Evolutionary conservation across 306 rosid genomes (phyloP).

Genomic region (Aeschynomene evenia): DNA sequence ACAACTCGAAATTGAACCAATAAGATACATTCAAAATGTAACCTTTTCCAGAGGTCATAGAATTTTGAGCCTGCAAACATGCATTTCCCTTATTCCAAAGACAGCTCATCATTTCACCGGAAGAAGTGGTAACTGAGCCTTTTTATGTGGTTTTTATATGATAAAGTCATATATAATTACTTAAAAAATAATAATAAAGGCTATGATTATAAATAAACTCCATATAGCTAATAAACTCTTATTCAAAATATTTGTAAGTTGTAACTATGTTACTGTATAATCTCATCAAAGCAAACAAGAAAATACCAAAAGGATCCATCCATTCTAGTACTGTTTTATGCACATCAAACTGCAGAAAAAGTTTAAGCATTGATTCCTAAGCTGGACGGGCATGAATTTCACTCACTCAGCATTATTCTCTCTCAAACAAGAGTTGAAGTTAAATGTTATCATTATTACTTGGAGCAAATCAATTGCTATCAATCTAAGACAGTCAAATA

Average conservation of each 20-base stretch:
- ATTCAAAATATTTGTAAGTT: too few relatives aligned
- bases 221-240: neutral
- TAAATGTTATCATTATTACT: neutral
- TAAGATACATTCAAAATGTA: neutral
- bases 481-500: neutral
- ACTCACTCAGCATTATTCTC: neutral
- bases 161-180: neutral
- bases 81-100: neutral
- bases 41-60: neutral
- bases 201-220: too few relatives aligned
- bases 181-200: too few relatives aligned
- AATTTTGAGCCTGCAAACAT: neutral
- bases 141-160: neutral
- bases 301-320: too few relatives aligned
- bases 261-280: too few relatives aligned
- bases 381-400: neutral
- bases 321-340: neutral
- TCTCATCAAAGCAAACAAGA: too few relatives aligned
- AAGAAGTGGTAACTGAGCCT: neutral
- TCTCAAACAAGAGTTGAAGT: neutral
- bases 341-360: neutral
- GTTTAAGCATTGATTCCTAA: slow-evolving; percentile 15
- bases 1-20: neutral
- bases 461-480: neutral
- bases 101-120: neutral